Percentiles rank a stretch among this genome's conserved stretches.
Evolutionary conservation across 2,329 filamentous ascomycete genomes (phyloP).

Genomic region (Penicillium occitanis): DNA sequence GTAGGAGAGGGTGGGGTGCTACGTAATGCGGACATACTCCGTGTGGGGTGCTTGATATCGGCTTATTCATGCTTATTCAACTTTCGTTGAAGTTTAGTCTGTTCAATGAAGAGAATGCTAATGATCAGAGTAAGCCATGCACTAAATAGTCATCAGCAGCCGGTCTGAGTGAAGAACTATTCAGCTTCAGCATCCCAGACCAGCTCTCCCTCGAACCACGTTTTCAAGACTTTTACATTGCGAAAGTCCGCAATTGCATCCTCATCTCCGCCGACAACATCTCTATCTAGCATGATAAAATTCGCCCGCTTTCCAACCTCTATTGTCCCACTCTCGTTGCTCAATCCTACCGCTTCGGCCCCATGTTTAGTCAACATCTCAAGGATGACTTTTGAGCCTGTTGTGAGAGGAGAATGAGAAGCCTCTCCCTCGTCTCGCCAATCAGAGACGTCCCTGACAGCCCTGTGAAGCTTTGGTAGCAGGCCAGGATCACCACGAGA

Average conservation of each 20-base stretch:
- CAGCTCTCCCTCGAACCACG: constrained; percentile 14
- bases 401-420: background rate
- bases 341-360: constrained; percentile 5
- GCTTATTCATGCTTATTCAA: background rate
- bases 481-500: constrained; percentile 12
- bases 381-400: background rate
- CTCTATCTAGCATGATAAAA: constrained; percentile 17
- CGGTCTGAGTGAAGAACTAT: background rate
- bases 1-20: background rate
- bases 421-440: background rate
- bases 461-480: constrained; percentile 9
- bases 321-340: constrained; percentile 1
- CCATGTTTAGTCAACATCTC: constrained; percentile 18
- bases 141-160: background rate
- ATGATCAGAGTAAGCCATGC: no score
- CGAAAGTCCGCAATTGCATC: constrained; percentile 12
- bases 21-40: background rate
- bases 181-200: constrained; percentile 16
- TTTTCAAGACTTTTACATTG: constrained; percentile 14
- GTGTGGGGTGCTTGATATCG: background rate
- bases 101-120: no score
- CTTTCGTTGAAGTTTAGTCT: background rate
- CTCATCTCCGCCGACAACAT: background rate
- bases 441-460: constrained; percentile 3
- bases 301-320: constrained; percentile 12